These are phyloP conservation scores for Saccharomycopsis capsularis DNA, from an alignment of 805 yeast species.

Conservation along the genomic window DNA sequence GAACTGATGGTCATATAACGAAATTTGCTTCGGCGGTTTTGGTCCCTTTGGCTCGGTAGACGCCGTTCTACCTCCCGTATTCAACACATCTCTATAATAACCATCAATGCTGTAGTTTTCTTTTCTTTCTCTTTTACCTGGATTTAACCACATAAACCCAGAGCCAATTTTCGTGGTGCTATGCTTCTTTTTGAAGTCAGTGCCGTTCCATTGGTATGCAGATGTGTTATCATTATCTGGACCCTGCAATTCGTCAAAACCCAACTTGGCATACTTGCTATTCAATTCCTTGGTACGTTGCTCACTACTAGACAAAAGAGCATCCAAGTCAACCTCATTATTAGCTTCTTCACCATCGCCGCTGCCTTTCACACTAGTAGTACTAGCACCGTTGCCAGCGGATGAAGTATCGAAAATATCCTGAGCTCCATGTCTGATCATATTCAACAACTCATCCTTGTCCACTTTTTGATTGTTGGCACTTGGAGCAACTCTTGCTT, in stretches of 20 bases:
- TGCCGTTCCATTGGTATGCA: conserved; percentile 86
- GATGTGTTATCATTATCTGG: conserved; percentile 47
- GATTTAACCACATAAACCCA: conserved; percentile 69
- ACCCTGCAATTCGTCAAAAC: conserved; percentile 71
- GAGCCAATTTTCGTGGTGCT: conserved; percentile 38
- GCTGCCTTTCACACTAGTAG: conserved; percentile 22
- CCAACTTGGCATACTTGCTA: conserved; percentile 56
- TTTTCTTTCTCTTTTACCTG: conserved; percentile 77
- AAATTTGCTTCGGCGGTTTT: conserved; percentile 76
- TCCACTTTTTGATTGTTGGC: conserved; percentile 37
- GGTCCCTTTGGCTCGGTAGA: conserved; percentile 50
- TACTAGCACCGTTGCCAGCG: conserved; percentile 6
- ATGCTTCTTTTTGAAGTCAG: conserved; percentile 64
- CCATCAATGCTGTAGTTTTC: conserved; percentile 83
- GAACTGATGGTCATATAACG: conserved; percentile 85
- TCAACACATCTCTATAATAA: conserved; percentile 75
- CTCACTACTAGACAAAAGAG: conserved; percentile 53
- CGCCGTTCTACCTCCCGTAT: conserved; percentile 57
- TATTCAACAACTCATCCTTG: conserved; percentile 67
- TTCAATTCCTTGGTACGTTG: conserved; percentile 55
- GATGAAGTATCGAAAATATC: conserved; percentile 39
- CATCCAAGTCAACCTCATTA: conserved; percentile 54
- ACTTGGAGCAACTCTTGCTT: conserved; percentile 43
- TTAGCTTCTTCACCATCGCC: conserved; percentile 21
- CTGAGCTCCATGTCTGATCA: conserved; percentile 81